Evolutionary conservation across 257 asterid genomes (phyloP), one percentile per base, ranked within the genome.

Genomic region (Nicotiana paniculata): DNA sequence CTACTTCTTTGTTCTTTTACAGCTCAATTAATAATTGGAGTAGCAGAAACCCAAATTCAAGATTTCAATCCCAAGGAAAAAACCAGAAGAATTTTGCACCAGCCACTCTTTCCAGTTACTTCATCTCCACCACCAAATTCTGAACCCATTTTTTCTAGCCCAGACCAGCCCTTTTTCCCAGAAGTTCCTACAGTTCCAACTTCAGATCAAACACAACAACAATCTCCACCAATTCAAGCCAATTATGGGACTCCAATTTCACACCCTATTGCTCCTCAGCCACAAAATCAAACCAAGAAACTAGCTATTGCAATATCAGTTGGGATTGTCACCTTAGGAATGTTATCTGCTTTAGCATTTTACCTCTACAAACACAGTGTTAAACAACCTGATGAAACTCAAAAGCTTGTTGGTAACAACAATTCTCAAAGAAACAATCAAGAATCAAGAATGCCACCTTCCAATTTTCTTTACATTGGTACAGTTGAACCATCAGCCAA

Each of bases 101-200:
- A 96, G n/a, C 98, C 98, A 0, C 75, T 93, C 18, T 91, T 89
- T 54, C 97, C 97, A 26, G 89, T 61, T 7, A 85, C 84, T 76
- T 79, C 95, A 43, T 62, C 90, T 21, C 43, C 79, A 24, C 88
- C 93, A 15, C 85, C 92, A n/a, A 81, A 9, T 4, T 88, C 92
- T 9, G 69, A 88, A 1, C 86, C 89, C 9, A 86, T 65, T 61
- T 78, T 85, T 5, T 90, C 94, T 0, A 88, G 78, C 80, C 98
- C 90, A 81, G 96, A 92, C 85, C 97, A 90, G 86, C 99, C 99
- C 0, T 96, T 96, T 89, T 94, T 94, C 91, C 96, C 93, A n/a
- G 97, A 94, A 70, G 93, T 93, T 11, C 99, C 98, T 1, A 59
- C 86, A 77, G 94, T 69, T 62, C 83, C 81, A 12, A 80, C 91